Base-by-base conservation (phyloP, 2,329 filamentous ascomycete genomes). In the Pseudogymnoascus sp. region DNA sequence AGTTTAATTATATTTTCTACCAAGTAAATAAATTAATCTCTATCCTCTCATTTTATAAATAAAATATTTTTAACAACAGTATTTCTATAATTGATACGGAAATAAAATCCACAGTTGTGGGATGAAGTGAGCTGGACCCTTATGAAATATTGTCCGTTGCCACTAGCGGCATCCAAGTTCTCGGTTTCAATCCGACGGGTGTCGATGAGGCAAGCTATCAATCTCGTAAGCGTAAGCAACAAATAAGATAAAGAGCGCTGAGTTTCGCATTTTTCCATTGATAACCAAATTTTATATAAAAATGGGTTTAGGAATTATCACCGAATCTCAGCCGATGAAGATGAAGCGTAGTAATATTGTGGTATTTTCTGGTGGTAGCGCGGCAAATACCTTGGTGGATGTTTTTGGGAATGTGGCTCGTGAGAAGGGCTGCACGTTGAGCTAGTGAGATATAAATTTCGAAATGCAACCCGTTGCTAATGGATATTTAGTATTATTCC, bases 331-430 rank as follows among this genome's bases (percentile, higher is more conserved):
- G 40, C 12, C 42, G 4, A 7, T 10, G 37, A 34, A 5, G 34
- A 64, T 63, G 63, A 37, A 29, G 21, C 61, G 54, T 29, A 69
- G 70, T 57, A 87, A 87, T 65, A 87, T 96, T 64, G 90, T 93
- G 21, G 88, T 96, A 61, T 95, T 97, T 75, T 96, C 92, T 0
- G 92, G 92, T 40, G 93, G 93, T 62, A 96, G 91, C 69, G 93
- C 93, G n/a, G 92, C 93, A 5, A 97, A 97, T 73, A 96, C 84
- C 71, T 83, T 97, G 4, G 93, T 97, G 42, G 93, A 97, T 73
- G 90, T 96, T 10, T 97, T 97, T 76, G 87, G 81, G 64, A 75
- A 77, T 21, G 76, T 85, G 4, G 75, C 78, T 29, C 76, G 70
- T 47, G 70, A 70, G 65, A 72, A 70, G 57, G 66, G 65, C 2